phyloP scores from a whole-genome alignment of 139 green algal genomes.

The Chlorella sorokiniana region DNA sequence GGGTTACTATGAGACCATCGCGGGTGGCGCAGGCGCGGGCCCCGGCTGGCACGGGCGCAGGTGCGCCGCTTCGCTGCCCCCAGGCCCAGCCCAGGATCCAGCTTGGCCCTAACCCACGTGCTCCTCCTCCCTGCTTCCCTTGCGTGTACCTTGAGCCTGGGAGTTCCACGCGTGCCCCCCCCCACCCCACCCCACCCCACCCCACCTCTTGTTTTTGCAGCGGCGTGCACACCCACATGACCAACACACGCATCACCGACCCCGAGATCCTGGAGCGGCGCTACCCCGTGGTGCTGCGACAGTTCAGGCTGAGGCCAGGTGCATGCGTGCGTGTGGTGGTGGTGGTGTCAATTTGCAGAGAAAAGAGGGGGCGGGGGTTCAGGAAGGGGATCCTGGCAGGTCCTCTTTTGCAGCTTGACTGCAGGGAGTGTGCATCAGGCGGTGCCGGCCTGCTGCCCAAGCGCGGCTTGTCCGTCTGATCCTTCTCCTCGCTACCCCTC shows the following conservation, averaged over 20 bases:
- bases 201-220: conserved; percentile 29
- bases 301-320: conserved; percentile 80
- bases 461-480: neutral
- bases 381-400: neutral
- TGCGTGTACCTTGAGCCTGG: neutral
- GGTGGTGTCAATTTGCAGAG: neutral
- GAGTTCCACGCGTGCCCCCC: neutral
- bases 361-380: neutral
- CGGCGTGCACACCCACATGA: conserved; percentile 99
- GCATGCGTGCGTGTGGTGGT: neutral
- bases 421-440: conserved; percentile 49
- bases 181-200: neutral
- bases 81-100: no score
- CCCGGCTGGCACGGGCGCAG: conserved; percentile 84
- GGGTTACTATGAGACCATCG: conserved; percentile 99
- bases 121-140: neutral
- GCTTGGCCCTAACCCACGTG: neutral
- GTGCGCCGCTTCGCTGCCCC: no score
- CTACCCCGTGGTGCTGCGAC: conserved; percentile 88
- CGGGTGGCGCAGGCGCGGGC: conserved; percentile 89
- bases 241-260: conserved; percentile 97
- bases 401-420: neutral
- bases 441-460: conserved; percentile 64
- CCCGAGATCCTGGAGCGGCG: conserved; percentile 92
- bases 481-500: neutral